Evolutionary conservation across 129 eudicot genomes (phyloP), one percentile per base, ranked within the genome.

Genomic region (Glebionis coronaria): DNA sequence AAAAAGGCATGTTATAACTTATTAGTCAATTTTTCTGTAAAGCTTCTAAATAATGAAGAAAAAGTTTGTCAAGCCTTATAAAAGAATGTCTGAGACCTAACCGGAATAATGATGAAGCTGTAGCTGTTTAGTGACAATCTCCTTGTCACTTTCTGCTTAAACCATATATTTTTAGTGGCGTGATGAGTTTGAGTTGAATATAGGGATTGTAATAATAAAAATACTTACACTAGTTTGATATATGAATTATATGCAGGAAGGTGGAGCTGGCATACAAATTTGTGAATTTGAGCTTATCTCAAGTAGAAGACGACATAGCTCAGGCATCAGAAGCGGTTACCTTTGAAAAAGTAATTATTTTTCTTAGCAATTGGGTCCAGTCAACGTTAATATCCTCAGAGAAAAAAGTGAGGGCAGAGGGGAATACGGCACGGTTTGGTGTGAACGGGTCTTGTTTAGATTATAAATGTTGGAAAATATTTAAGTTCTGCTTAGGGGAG

Each of bases 301-400:
- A 73, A 70, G 85, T 63, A 53, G 84, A 44, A 70, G 82, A 79
- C 57, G 84, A 61, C 40, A 51, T 44, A 44, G 69, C 21, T 44
- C 63, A 71, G 16, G 61, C 64, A 3, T 42, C 23, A 5, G 87
- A 93, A 77, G 79, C 70, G 40, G 64, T 88, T 77, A 83, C 86
- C 71, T 55, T 73, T 58, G 84, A 89, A 14, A 81, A 96, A 51
- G 74, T 78, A 46, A 19, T 86, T 25, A 75, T 76, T 52, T 83
- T 77, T 50, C 61, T 89, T 65, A 93, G 70, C 80, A 83, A 82
- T 15, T 93, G 99, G 99, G 70, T 84, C 16, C 99, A 89, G 80
- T 76, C 88, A 21, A 57, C 87, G 58, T 76, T 93, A 68, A 82
- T 93, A 47, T 74, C 95, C 61, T 89, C 95, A 4, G 97, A 79